phyloP scores from a whole-genome alignment of 257 asterid genomes.

The Plantago elongata region DNA sequence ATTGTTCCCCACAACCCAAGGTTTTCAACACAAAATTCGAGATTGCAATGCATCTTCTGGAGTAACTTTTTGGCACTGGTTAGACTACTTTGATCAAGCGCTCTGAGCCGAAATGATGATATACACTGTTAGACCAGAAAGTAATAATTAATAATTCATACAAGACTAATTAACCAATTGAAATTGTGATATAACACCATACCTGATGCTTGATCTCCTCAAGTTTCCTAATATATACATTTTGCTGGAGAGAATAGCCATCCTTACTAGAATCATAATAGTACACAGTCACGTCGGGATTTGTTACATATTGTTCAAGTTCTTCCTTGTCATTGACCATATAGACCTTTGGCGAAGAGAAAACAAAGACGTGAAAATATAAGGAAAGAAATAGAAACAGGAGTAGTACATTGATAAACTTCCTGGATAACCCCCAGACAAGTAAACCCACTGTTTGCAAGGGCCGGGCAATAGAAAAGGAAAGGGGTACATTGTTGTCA shows the following conservation, averaged over 20 bases:
- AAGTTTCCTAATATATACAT: slow-evolving; percentile 43
- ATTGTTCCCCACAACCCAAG: slow-evolving; percentile 92
- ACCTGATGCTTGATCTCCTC: slow-evolving; percentile 83
- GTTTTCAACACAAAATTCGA: slow-evolving; percentile 67
- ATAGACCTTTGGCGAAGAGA: slow-evolving; percentile 49
- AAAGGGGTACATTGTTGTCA: no score
- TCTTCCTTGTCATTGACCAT: slow-evolving; percentile 72
- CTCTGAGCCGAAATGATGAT: slow-evolving; percentile 36
- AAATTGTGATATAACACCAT: slow-evolving; percentile 23
- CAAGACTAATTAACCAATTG: slow-evolving; percentile 19
- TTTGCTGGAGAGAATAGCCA: slow-evolving; percentile 28
- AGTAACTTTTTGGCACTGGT: slow-evolving; percentile 56
- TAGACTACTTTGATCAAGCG: slow-evolving; percentile 45
- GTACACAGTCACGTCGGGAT: slow-evolving; percentile 69
- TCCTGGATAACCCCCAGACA: not conserved
- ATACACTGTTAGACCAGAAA: slow-evolving; percentile 48
- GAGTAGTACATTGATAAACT: not conserved
- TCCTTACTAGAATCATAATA: slow-evolving; percentile 44
- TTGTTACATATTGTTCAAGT: slow-evolving; percentile 58
- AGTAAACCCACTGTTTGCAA: not conserved
- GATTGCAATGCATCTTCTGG: slow-evolving; percentile 54
- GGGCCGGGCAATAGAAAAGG: no score
- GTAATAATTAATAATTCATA: slow-evolving; percentile 17
- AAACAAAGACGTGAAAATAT: slow-evolving; percentile 6
- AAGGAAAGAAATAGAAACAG: slow-evolving; percentile 16